These are phyloP conservation scores for Mycena galopus DNA, from an alignment of 768 basidiomycete genomes.

Conservation along the genomic window DNA sequence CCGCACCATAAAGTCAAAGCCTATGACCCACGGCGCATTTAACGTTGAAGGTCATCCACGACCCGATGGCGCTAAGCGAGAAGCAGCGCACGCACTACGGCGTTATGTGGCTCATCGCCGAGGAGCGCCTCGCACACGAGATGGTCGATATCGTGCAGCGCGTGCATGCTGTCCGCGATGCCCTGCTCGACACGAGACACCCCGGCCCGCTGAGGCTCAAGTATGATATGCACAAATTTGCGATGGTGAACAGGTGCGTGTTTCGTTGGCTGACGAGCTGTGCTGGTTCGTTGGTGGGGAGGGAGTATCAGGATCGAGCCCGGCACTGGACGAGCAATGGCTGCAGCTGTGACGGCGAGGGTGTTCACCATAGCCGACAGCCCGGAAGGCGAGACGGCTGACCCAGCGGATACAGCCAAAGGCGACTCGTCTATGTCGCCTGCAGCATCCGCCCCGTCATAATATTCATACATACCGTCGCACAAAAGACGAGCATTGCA, in stretches of 20 bases:
- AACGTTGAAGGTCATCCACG: slow-evolving; percentile 68
- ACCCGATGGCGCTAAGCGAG: slow-evolving; percentile 82
- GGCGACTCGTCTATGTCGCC: neutral
- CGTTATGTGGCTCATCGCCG: slow-evolving; percentile 78
- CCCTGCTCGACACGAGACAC: slow-evolving; percentile 48
- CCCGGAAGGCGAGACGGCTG: neutral
- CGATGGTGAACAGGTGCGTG: slow-evolving; percentile 83
- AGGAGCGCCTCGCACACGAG: slow-evolving; percentile 86
- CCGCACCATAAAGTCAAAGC: slow-evolving; percentile 75
- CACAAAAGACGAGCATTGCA: slow-evolving; percentile 31
- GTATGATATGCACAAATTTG: slow-evolving; percentile 71
- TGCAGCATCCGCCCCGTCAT: neutral
- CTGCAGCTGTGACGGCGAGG: neutral
- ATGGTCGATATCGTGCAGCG: slow-evolving; percentile 75
- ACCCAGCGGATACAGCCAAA: too few species aligned
- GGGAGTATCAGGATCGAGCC: slow-evolving; percentile 21
- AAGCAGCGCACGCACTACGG: slow-evolving; percentile 82
- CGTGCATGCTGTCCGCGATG: neutral
- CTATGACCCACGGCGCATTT: slow-evolving; percentile 66
- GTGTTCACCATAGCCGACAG: too few species aligned
- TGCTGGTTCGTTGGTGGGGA: slow-evolving; percentile 16
- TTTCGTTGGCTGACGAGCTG: neutral
- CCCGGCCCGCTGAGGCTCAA: slow-evolving; percentile 70
- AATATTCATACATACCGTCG: neutral
- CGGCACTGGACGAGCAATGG: neutral